phyloP scores from a whole-genome alignment of 768 basidiomycete species.

The Chalciporus sphaerocephalus region DNA sequence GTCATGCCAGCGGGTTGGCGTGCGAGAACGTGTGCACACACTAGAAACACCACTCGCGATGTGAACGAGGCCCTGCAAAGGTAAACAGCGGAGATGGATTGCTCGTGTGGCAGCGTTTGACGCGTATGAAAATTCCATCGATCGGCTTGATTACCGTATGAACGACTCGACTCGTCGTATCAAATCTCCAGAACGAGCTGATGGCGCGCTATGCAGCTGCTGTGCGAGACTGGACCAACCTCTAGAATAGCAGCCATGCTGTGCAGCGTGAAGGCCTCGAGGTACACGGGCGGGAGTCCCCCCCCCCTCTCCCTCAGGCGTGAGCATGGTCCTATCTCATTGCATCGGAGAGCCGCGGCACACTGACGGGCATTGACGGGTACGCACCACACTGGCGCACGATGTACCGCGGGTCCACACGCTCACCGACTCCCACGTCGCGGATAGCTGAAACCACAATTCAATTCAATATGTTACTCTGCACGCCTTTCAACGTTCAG shows the following conservation, averaged over 20 bases:
- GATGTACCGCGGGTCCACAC: background rate
- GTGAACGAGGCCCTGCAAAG: background rate
- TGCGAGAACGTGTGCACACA: slow-evolving; percentile 6
- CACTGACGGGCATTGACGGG: background rate
- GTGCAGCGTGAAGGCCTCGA: slow-evolving; percentile 11
- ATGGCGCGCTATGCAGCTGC: too few species aligned
- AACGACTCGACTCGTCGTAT: too few species aligned
- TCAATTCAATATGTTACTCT: background rate
- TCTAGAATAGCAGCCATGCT: background rate
- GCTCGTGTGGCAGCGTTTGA: slow-evolving; percentile 7
- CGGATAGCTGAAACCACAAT: background rate
- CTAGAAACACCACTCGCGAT: background rate
- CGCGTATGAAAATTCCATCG: too few species aligned
- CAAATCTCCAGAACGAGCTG: too few species aligned
- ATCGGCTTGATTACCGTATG: too few species aligned
- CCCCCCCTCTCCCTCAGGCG: background rate
- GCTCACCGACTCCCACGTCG: slow-evolving; percentile 11
- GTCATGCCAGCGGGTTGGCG: background rate
- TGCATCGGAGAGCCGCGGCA: slow-evolving; percentile 11
- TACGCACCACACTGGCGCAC: background rate
- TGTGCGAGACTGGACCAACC: too few species aligned
- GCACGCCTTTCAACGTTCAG: background rate
- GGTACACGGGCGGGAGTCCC: slow-evolving; percentile 3
- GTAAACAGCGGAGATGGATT: slow-evolving; percentile 20
- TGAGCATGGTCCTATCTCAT: background rate